These are phyloP conservation scores for Fusarium anthophilum DNA, from an alignment of 2,329 filamentous ascomycete species.

Conservation along the genomic window DNA sequence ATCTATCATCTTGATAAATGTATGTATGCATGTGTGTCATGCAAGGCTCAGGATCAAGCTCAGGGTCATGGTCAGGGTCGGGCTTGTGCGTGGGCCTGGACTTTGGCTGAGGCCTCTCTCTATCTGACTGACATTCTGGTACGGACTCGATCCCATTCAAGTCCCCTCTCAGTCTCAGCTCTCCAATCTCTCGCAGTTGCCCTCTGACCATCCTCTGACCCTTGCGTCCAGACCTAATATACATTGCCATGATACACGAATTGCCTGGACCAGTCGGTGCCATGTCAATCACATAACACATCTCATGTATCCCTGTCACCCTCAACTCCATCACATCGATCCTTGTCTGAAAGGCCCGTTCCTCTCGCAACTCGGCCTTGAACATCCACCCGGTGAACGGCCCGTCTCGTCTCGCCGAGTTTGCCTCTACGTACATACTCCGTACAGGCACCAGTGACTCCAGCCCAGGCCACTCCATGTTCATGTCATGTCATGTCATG, in stretches of 20 bases:
- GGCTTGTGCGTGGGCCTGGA: neutral
- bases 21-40: neutral
- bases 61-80: neutral
- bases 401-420: conserved; percentile 11
- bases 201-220: neutral
- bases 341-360: conserved; percentile 13
- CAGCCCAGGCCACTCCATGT: neutral
- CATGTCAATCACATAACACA: conserved; percentile 18
- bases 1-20: neutral
- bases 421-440: neutral
- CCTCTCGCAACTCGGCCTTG: conserved; percentile 8
- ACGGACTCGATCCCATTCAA: neutral
- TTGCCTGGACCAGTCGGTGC: conserved; percentile 5
- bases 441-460: conserved; percentile 3
- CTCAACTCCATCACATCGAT: conserved; percentile 5
- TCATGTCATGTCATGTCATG: neutral
- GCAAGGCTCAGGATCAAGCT: conserved; percentile 13
- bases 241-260: conserved; percentile 5
- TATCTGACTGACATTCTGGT: neutral
- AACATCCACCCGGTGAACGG: conserved; percentile 20
- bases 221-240: conserved; percentile 1
- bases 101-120: neutral
- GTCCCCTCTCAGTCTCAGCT: neutral
- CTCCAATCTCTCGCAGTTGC: neutral
- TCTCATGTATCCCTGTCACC: conserved; percentile 6